Percentiles rank a stretch among this genome's conserved stretches.
Evolutionary conservation across 108 stramenopile species (phyloP).

Genomic region (Fistulifera solaris): DNA sequence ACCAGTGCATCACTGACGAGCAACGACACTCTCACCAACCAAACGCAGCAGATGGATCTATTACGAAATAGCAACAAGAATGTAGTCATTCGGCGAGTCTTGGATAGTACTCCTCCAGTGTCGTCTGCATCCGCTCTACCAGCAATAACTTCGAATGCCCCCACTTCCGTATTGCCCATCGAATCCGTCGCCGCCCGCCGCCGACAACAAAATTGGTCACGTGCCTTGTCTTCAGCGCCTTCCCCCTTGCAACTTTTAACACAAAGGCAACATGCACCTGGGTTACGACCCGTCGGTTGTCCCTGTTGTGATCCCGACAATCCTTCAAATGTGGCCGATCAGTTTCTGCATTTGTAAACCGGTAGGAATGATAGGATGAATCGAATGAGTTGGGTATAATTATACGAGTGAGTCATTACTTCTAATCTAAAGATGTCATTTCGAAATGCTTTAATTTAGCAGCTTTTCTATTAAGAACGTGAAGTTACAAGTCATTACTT

Average conservation of each 20-base stretch:
- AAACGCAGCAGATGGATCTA: neutral
- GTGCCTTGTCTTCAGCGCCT: constrained; percentile 13
- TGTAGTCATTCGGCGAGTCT: constrained; percentile 35
- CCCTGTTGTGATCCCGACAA: constrained; percentile 81
- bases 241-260: constrained; percentile 28
- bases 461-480: no score
- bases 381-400: no score
- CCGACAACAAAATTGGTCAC: constrained; percentile 1
- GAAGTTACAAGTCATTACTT: no score
- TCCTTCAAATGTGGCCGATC: constrained; percentile 29
- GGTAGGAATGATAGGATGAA: neutral
- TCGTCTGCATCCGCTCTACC: neutral
- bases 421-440: no score
- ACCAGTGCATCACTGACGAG: constrained; percentile 5
- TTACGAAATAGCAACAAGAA: constrained; percentile 21
- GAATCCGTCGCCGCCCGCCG: neutral
- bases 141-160: neutral
- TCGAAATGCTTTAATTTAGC: no score
- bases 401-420: no score
- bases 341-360: constrained; percentile 25
- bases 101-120: neutral
- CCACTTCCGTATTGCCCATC: neutral
- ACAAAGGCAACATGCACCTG: constrained; percentile 67
- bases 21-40: neutral
- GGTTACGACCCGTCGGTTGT: constrained; percentile 62